Evolutionary conservation across 768 basidiomycete genomes (phyloP).

Genomic region (Sutorius australiensis): DNA sequence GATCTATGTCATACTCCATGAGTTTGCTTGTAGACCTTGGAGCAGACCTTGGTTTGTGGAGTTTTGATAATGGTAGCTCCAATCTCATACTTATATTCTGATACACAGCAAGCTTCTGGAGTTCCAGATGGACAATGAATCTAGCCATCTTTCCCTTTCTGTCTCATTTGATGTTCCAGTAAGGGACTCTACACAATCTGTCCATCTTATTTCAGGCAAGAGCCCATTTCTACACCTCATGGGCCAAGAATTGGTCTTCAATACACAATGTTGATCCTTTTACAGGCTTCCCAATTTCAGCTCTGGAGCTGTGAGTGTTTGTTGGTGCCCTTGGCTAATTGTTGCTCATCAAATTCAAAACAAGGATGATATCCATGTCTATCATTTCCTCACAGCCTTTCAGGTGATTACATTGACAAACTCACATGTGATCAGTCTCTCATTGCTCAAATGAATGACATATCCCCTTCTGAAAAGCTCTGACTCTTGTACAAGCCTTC

Average conservation of each 20-base stretch:
- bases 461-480: neutral
- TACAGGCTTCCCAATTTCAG: neutral
- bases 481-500: slow-evolving; percentile 5
- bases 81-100: neutral
- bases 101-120: neutral
- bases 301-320: neutral
- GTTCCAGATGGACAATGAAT: neutral
- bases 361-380: neutral
- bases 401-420: neutral
- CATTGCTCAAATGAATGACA: neutral
- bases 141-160: neutral
- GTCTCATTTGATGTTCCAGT: neutral
- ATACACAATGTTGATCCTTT: neutral
- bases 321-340: neutral
- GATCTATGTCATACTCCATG: neutral
- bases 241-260: neutral
- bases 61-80: neutral
- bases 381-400: neutral
- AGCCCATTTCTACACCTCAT: neutral
- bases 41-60: neutral
- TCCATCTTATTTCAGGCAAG: neutral
- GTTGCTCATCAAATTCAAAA: neutral
- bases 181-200: neutral
- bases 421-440: slow-evolving; percentile 1
- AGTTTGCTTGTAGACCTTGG: neutral